Evolutionary conservation across 1,284 basidiomycete genomes (phyloP).

Genomic region (Gastroboletus turbinatus): DNA sequence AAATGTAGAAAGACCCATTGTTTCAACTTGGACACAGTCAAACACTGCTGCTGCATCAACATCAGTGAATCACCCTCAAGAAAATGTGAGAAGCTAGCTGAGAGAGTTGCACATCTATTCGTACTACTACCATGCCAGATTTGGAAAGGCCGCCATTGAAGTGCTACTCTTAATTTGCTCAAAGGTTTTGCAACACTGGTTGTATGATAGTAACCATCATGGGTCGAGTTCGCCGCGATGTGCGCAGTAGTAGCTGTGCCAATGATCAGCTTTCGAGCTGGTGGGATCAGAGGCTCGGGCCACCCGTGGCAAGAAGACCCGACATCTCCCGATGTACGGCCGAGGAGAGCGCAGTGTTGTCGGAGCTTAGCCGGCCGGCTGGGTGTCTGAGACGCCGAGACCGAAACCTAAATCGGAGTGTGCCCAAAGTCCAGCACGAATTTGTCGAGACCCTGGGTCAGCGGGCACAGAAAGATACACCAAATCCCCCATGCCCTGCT

Average conservation of each 20-base stretch:
- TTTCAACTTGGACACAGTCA: not conserved
- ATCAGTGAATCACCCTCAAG: too few relatives aligned
- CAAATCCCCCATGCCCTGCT: constrained; percentile 11
- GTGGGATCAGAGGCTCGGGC: not conserved
- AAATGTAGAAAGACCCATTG: not conserved
- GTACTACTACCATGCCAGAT: too few relatives aligned
- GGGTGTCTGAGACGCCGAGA: not conserved
- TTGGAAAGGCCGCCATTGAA: too few relatives aligned
- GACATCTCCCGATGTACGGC: not conserved
- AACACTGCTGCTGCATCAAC: too few relatives aligned
- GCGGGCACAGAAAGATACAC: not conserved
- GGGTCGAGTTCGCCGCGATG: too few relatives aligned
- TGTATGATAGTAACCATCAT: not conserved
- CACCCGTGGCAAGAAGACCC: not conserved
- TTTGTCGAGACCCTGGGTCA: constrained; percentile 1
- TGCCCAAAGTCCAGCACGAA: not conserved
- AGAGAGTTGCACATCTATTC: too few relatives aligned
- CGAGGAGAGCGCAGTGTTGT: not conserved
- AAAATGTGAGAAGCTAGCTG: too few relatives aligned
- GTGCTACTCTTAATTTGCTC: not conserved
- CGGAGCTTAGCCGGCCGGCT: constrained; percentile 6
- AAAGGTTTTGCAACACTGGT: not conserved
- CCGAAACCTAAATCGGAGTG: not conserved
- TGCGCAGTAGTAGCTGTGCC: not conserved
- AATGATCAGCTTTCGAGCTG: not conserved